Evolutionary conservation across 371 early-diverging fungal species (phyloP).

Genomic region (Apophysomyces trapeziformis): DNA sequence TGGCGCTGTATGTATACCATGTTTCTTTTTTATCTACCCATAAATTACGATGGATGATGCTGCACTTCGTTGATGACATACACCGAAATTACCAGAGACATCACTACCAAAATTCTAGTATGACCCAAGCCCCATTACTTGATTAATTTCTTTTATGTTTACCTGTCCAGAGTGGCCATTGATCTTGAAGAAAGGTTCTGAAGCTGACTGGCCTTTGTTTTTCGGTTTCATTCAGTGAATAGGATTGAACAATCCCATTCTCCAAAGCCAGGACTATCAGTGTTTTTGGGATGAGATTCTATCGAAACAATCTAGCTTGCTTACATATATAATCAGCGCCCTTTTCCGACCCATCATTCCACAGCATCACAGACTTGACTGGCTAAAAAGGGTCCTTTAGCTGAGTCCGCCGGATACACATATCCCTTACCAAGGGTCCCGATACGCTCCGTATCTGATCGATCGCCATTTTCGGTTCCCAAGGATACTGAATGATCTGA

Average conservation of each 20-base stretch:
- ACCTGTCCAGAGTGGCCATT: slow-evolving; percentile 24
- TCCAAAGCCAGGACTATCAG: slow-evolving; percentile 21
- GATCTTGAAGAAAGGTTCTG: slow-evolving; percentile 14
- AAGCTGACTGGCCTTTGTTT: slow-evolving; percentile 13
- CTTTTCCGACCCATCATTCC: slow-evolving; percentile 1
- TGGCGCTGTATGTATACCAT: slow-evolving; percentile 13
- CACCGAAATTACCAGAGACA: slow-evolving; percentile 23
- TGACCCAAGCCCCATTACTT: too few species aligned
- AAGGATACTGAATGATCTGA: not conserved
- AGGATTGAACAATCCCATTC: slow-evolving; percentile 22
- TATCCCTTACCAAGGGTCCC: not conserved
- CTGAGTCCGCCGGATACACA: not conserved
- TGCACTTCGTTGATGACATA: slow-evolving; percentile 26
- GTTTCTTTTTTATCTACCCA: slow-evolving; percentile 10
- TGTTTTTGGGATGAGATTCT: not conserved
- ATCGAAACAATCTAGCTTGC: not conserved
- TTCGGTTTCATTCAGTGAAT: slow-evolving; percentile 22
- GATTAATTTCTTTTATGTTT: not conserved
- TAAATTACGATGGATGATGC: slow-evolving; percentile 14
- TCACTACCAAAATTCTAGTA: slow-evolving; percentile 12
- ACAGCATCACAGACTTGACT: slow-evolving; percentile 15
- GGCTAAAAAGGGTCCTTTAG: not conserved
- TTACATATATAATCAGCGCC: slow-evolving; percentile 19
- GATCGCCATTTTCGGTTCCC: not conserved
- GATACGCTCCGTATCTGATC: not conserved